phyloP scores from a whole-genome alignment of 2,329 filamentous ascomycete genomes.

The Aspergillus piperis region DNA sequence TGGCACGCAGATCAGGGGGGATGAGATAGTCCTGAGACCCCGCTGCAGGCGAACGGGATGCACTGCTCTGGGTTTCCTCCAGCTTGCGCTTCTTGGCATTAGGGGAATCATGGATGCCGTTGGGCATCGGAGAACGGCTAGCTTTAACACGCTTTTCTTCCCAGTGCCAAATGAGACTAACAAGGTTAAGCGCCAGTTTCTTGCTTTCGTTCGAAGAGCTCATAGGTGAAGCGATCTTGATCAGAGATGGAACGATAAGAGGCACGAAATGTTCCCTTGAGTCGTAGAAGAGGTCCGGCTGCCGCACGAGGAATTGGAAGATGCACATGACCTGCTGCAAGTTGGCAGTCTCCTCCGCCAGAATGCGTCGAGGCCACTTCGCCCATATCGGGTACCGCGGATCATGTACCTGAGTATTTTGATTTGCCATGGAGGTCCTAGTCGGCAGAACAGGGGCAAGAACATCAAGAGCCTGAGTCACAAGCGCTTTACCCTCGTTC shows the following conservation, averaged over 20 bases:
- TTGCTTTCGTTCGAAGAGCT: conserved; percentile 89
- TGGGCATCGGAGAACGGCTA: conserved; percentile 31
- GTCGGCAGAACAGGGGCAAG: conserved; percentile 93
- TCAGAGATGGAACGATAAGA: conserved; percentile 82
- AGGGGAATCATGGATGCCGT: conserved; percentile 66
- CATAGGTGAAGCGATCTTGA: conserved; percentile 78
- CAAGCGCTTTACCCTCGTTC: conserved; percentile 86
- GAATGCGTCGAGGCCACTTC: conserved; percentile 81
- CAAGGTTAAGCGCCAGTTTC: conserved; percentile 85
- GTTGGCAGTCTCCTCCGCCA: conserved; percentile 93
- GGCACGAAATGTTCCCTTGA: conserved; percentile 87
- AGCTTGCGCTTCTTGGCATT: conserved; percentile 73
- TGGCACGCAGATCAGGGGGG: conserved; percentile 65
- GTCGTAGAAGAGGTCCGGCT: conserved; percentile 92
- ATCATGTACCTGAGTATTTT: conserved; percentile 63
- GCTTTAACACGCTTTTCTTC: conserved; percentile 77
- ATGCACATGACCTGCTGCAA: conserved; percentile 95
- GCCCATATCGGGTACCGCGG: conserved; percentile 81
- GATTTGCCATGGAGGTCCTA: conserved; percentile 58
- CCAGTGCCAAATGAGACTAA: conserved; percentile 90
- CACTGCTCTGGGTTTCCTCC: conserved; percentile 61
- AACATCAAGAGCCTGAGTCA: conserved; percentile 91
- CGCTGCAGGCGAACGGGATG: conserved; percentile 58
- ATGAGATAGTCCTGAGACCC: conserved; percentile 66
- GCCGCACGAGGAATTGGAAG: conserved; percentile 92